These are phyloP conservation scores for Pythium brachiatum DNA, from an alignment of 352 stramenopile genomes.

Conservation along the genomic window DNA sequence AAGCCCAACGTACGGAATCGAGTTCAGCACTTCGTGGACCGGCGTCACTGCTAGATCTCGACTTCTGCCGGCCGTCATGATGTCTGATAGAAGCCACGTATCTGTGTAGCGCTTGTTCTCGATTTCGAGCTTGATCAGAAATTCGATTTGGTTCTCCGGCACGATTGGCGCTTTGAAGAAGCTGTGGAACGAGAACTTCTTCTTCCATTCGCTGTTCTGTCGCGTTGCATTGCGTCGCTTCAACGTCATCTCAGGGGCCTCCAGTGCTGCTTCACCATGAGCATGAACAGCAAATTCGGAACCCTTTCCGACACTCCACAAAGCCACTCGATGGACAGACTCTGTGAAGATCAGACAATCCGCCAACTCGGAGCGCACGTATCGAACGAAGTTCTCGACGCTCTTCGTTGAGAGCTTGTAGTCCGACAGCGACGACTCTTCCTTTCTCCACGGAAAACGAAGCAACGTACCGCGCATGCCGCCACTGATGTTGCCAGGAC, in stretches of 20 bases:
- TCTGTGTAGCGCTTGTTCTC: conserved; percentile 51
- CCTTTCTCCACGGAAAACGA: conserved; percentile 66
- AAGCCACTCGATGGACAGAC: conserved; percentile 50
- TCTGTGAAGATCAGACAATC: conserved; percentile 72
- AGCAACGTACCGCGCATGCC: conserved; percentile 60
- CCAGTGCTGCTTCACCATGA: conserved; percentile 46
- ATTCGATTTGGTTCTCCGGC: conserved; percentile 67
- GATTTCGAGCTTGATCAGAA: conserved; percentile 54
- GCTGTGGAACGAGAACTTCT: conserved; percentile 71
- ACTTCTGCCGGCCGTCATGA: conserved; percentile 60
- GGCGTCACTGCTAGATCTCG: conserved; percentile 58
- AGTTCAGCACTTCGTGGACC: conserved; percentile 61
- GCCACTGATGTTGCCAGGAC: conserved; percentile 46
- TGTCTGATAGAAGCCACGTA: conserved; percentile 67
- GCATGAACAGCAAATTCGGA: conserved; percentile 61
- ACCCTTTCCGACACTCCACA: conserved; percentile 65
- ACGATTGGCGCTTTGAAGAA: conserved; percentile 68
- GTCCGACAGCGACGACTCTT: conserved; percentile 35
- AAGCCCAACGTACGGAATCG: conserved; percentile 62
- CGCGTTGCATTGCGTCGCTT: conserved; percentile 42
- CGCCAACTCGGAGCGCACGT: conserved; percentile 44
- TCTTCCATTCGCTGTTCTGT: conserved; percentile 69
- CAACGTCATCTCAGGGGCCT: conserved; percentile 40
- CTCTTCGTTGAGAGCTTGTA: conserved; percentile 32
- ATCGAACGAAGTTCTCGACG: conserved; percentile 33